Evolutionary conservation across 345 rosid genomes (phyloP).

Genomic region (Zanthoxylum bungeanum): DNA sequence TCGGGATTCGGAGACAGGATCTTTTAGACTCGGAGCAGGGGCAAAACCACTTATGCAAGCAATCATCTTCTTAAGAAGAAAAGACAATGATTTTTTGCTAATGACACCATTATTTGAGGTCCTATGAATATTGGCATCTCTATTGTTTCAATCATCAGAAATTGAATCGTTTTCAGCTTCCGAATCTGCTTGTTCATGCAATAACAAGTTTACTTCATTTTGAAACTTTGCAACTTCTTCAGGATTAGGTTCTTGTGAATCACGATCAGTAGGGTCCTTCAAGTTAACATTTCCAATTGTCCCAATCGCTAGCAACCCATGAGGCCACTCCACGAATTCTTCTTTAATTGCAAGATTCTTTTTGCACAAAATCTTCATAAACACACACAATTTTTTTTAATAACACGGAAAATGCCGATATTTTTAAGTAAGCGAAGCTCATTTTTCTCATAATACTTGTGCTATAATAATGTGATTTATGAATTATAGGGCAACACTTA

Average conservation of each 20-base stretch:
- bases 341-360: slow-evolving; percentile 35
- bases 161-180: no score
- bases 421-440: no score
- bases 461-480: neutral
- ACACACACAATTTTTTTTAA: neutral
- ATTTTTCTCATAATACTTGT: no score
- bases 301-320: slow-evolving; percentile 68
- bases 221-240: slow-evolving; percentile 33
- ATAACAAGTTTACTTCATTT: slow-evolving; percentile 28
- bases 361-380: slow-evolving; percentile 10
- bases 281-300: slow-evolving; percentile 57
- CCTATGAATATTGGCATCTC: no score
- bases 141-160: no score
- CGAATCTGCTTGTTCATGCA: slow-evolving; percentile 15
- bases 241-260: slow-evolving; percentile 22
- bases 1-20: slow-evolving; percentile 51
- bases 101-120: slow-evolving; percentile 21
- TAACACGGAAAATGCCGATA: no score
- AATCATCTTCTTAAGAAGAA: slow-evolving; percentile 67
- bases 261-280: slow-evolving; percentile 12
- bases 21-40: slow-evolving; percentile 46
- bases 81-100: slow-evolving; percentile 48
- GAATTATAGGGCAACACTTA: no score
- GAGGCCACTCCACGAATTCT: slow-evolving; percentile 67
- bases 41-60: slow-evolving; percentile 58